Percentiles rank a stretch among this genome's conserved stretches.
phyloP scores from a whole-genome alignment of 2,329 filamentous ascomycete species.

The Pestalotiopsis sp. region DNA sequence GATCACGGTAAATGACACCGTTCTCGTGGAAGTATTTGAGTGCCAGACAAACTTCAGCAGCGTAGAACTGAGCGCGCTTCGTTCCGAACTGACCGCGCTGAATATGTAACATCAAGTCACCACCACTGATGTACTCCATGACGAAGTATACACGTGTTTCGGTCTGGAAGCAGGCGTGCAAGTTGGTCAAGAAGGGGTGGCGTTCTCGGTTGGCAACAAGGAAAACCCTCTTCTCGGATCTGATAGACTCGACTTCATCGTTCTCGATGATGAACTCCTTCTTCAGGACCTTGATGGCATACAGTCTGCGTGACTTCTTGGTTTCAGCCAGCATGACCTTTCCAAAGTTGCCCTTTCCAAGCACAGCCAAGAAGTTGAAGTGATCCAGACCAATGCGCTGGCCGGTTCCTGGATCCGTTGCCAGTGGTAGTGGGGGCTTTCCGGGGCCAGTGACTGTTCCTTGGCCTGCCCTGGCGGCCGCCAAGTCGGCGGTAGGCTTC shows the following conservation, averaged over 20 bases:
- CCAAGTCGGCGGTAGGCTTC: constrained; percentile 42
- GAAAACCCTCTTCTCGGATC: constrained; percentile 97
- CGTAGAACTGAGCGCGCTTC: constrained; percentile 98
- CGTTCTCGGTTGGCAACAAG: constrained; percentile 95
- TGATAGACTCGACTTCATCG: constrained; percentile 96
- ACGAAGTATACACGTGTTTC: constrained; percentile 99
- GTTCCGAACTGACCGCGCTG: constrained; percentile 95
- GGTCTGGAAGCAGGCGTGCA: constrained; percentile 98
- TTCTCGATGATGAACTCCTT: constrained; percentile 99
- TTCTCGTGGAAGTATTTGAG: constrained; percentile 99
- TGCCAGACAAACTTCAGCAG: constrained; percentile 93
- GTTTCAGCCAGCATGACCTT: constrained; percentile 99
- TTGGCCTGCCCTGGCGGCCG: constrained; percentile 34
- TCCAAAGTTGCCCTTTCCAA: constrained; percentile 98
- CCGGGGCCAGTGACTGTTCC: constrained; percentile 34
- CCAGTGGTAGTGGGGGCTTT: constrained; percentile 69
- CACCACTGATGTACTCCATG: constrained; percentile 99
- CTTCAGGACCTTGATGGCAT: constrained; percentile 98
- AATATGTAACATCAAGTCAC: constrained; percentile 98
- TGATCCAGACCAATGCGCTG: constrained; percentile 93
- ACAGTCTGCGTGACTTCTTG: constrained; percentile 87
- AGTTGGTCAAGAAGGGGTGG: constrained; percentile 91
- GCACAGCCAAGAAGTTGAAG: constrained; percentile 97
- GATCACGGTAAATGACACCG: constrained; percentile 96
- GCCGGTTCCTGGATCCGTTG: constrained; percentile 73